Evolutionary conservation across 2,329 filamentous ascomycete species (phyloP).

Genomic region (Drechmeria coniospora): DNA sequence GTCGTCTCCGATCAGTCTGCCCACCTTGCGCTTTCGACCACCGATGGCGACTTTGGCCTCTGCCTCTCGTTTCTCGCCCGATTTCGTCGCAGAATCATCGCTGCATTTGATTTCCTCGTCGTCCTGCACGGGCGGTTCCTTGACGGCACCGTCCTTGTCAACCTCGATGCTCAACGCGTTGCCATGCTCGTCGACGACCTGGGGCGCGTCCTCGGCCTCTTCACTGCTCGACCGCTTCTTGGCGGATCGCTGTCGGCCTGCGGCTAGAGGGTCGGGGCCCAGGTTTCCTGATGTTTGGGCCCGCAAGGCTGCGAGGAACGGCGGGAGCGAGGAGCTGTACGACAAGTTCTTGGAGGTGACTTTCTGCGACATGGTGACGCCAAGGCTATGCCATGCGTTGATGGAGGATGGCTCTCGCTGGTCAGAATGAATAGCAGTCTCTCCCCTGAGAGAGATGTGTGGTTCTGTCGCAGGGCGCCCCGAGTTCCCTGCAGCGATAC

Average conservation of each 20-base stretch:
- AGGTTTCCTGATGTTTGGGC: constrained; percentile 32
- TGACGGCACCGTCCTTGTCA: constrained; percentile 26
- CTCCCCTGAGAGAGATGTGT: no score
- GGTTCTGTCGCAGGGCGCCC: no score
- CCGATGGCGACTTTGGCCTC: constrained; percentile 16
- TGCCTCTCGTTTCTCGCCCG: constrained; percentile 9
- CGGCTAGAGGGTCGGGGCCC: constrained; percentile 37
- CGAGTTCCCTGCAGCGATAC: no score
- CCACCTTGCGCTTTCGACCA: constrained; percentile 38
- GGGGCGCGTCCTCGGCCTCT: constrained; percentile 61
- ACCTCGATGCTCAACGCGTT: constrained; percentile 42
- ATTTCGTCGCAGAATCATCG: constrained; percentile 17
- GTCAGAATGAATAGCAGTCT: no score
- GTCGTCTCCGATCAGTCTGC: constrained; percentile 19
- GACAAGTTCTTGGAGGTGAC: constrained; percentile 57
- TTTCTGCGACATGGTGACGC: constrained; percentile 32
- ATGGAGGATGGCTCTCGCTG: neutral
- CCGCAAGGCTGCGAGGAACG: constrained; percentile 43
- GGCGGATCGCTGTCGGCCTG: constrained; percentile 30
- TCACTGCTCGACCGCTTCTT: constrained; percentile 46
- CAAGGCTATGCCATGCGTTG: neutral
- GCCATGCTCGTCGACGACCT: constrained; percentile 58
- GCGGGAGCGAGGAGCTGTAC: constrained; percentile 45
- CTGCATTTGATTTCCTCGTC: constrained; percentile 8
- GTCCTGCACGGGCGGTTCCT: constrained; percentile 6